These are phyloP conservation scores for Schwanniomyces yamadae DNA, from an alignment of 805 yeast species.

Conservation along the genomic window DNA sequence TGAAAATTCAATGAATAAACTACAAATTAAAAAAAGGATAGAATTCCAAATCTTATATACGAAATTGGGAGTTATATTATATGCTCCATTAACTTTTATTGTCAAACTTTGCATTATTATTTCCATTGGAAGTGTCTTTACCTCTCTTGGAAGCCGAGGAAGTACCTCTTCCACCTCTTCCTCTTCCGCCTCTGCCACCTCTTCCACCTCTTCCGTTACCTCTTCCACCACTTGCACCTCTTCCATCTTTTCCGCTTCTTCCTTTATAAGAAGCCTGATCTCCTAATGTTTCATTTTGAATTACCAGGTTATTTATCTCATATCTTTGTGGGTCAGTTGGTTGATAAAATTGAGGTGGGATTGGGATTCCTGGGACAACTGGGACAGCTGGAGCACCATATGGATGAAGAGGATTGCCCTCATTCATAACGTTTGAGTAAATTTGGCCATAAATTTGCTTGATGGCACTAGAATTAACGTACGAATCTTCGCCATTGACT, in stretches of 20 bases:
- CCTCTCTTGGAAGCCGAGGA: too few species aligned
- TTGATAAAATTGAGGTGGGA: conserved; percentile 34
- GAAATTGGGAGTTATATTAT: too few species aligned
- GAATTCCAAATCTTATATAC: too few species aligned
- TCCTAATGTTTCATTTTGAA: not conserved
- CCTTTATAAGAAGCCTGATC: not conserved
- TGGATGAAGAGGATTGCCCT: conserved; percentile 22
- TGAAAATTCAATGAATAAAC: too few species aligned
- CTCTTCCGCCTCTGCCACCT: conserved; percentile 15
- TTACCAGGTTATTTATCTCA: conserved; percentile 5
- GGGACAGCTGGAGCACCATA: conserved; percentile 22
- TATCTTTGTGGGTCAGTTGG: conserved; percentile 15
- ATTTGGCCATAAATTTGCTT: conserved; percentile 44
- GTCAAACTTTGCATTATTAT: too few species aligned
- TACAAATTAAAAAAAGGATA: too few species aligned
- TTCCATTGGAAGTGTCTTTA: too few species aligned
- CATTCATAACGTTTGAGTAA: conserved; percentile 42
- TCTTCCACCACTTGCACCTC: conserved; percentile 14
- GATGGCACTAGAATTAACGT: conserved; percentile 29
- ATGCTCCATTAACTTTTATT: too few species aligned
- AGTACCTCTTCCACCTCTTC: too few species aligned
- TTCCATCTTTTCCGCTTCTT: conserved; percentile 6
- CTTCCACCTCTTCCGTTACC: conserved; percentile 20
- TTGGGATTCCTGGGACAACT: conserved; percentile 35
- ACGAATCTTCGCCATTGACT: conserved; percentile 15